Evolutionary conservation across 2,329 filamentous ascomycete genomes (phyloP), one percentile per base, ranked within the genome.

Genomic region (Paraphaeosphaeria sporulosa): DNA sequence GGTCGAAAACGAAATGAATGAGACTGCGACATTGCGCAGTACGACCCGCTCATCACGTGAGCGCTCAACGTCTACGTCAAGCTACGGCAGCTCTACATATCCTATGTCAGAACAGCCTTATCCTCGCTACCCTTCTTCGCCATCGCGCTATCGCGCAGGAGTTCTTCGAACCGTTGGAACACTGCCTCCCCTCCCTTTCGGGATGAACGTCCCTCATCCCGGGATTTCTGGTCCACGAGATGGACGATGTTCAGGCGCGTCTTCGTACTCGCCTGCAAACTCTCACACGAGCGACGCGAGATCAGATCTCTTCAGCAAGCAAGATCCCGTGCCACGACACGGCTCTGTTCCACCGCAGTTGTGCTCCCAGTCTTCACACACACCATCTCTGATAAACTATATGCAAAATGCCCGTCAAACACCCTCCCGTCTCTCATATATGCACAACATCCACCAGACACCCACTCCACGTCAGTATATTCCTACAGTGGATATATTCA

Each of bases 401-500:
- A 6, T 6, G 25, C 25, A 27, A 27, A 27, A 27, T 6, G 25
- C 6, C 25, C 25, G 25, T 6, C 25, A 27, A 6, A 27, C 25
- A 36, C 42, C 12, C 10, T 19, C 9, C 30, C 38, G 9, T 17
- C 44, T 27, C 47, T 30, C 32, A 4, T 8, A 52, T 10, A 17
- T 25, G 27, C 42, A 17, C 21, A 47, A 2, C 23, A 23, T 27
- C 46, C 21, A n/a, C n/a, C 19, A 44, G 3, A 32, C 3, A 30
- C 48, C 30, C 43, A 15, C 23, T 15, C 43, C 49, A 15, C 36
- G 7, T 17, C 21, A 25, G 7, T 19, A 40, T 4, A 30, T 54
- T 4, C 48, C 47, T n/a, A 32, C 53, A 13, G 23, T 63, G 2
- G 7, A 30, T 1, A 42, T 32, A 13, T 54, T 58, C 42, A 54